phyloP scores from a whole-genome alignment of 495 filamentous ascomycete genomes.

The Aspergillus olivimuriae region DNA sequence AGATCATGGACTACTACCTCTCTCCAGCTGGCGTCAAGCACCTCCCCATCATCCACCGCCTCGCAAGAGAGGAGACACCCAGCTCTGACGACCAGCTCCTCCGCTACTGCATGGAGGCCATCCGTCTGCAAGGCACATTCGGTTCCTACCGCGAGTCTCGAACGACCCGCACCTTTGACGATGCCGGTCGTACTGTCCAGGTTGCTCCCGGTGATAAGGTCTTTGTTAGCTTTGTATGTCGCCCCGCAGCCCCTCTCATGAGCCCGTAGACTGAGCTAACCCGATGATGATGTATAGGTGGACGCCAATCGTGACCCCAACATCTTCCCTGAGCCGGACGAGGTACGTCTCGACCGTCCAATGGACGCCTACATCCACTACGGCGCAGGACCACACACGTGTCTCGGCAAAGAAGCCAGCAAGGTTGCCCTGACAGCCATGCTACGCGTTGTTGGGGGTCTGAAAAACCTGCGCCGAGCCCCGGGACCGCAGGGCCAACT shows the following conservation, averaged over 20 bases:
- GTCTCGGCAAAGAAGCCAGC: conserved; percentile 54
- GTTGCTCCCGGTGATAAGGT: conserved; percentile 47
- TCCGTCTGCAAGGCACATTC: conserved; percentile 55
- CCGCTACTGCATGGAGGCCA: conserved; percentile 47
- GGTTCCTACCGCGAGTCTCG: conserved; percentile 47
- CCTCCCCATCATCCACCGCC: conserved; percentile 49
- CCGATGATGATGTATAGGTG: conserved; percentile 8
- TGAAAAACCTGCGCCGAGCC: conserved; percentile 55
- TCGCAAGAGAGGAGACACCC: conserved; percentile 40
- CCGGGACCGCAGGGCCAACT: conserved; percentile 61
- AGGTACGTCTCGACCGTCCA: conserved; percentile 58
- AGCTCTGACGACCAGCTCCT: conserved; percentile 44
- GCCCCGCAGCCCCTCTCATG: conserved; percentile 5
- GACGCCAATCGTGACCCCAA: conserved; percentile 50
- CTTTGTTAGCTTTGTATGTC: conserved; percentile 40
- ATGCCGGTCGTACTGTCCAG: conserved; percentile 42
- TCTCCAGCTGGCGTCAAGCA: conserved; percentile 46
- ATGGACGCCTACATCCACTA: conserved; percentile 63
- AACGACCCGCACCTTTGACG: conserved; percentile 36
- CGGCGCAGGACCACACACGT: conserved; percentile 52
- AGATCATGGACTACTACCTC: conserved; percentile 74
- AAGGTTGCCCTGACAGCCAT: conserved; percentile 58
- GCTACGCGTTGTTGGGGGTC: conserved; percentile 48
- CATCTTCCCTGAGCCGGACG: conserved; percentile 58
- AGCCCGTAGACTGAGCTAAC: conserved; percentile 6